phyloP scores from a whole-genome alignment of 192 early-diverging fungal species.

The Rhizoclosmatium sp. region DNA sequence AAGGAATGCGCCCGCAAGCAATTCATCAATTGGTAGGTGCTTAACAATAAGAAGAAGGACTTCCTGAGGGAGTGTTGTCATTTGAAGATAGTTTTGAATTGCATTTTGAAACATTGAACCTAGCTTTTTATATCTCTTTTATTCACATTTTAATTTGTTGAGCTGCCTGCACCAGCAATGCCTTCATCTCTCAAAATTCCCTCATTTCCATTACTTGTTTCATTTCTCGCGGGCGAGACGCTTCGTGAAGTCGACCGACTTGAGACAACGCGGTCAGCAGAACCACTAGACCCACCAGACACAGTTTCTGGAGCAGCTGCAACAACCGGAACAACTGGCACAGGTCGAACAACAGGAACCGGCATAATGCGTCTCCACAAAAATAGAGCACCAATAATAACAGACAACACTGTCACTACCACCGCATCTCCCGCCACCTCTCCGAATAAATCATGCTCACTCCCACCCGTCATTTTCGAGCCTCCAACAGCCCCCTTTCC shows the following conservation, averaged over 20 bases:
- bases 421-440: conserved; percentile 1
- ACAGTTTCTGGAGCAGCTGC: neutral
- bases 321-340: conserved; percentile 4
- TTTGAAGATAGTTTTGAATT: too few species aligned
- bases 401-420: conserved; percentile 15
- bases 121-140: neutral
- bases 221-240: neutral
- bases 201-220: too few species aligned
- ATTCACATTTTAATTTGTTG: neutral
- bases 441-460: neutral
- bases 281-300: neutral
- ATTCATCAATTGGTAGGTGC: too few species aligned
- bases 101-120: too few species aligned
- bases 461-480: neutral
- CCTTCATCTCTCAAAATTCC: neutral
- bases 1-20: too few species aligned
- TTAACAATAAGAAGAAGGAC: too few species aligned
- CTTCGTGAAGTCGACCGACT: neutral
- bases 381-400: conserved; percentile 25
- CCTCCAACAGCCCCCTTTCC: neutral
- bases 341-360: neutral
- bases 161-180: neutral
- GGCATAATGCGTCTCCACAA: conserved; percentile 27
- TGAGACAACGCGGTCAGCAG: neutral
- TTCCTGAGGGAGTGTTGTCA: too few species aligned